A percentile compares a stretch with the other conserved stretches of the same genome.
Evolutionary conservation across 148 eudicot genomes (phyloP).

Genomic region (Fagopyrum tataricum): DNA sequence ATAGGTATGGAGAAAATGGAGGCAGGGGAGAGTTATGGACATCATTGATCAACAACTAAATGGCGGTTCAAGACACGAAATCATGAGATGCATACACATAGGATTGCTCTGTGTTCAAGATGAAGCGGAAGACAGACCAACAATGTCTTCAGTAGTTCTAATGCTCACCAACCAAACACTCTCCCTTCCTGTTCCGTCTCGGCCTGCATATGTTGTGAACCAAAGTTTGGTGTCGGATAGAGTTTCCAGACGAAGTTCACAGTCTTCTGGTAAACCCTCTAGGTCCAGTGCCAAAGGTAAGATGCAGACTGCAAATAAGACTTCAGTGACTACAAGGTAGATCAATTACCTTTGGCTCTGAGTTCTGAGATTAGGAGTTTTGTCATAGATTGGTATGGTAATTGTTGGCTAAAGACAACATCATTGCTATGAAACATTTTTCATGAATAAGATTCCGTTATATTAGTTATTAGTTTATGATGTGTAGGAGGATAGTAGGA

Average conservation of each 20-base stretch:
- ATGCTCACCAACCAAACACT: constrained; percentile 23
- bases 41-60: constrained; percentile 15
- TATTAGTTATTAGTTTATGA: no score
- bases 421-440: not conserved
- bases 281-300: not conserved
- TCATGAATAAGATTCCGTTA: not conserved
- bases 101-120: constrained; percentile 36
- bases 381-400: not conserved
- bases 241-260: not conserved
- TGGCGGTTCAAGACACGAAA: constrained; percentile 14
- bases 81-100: constrained; percentile 33
- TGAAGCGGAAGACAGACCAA: constrained; percentile 26
- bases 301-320: constrained; percentile 4
- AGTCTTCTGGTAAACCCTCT: not conserved
- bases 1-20: constrained; percentile 35
- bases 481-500: no score
- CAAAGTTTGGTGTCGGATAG: not conserved
- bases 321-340: not conserved
- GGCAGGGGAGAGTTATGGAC: constrained; percentile 12
- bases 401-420: not conserved
- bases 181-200: constrained; percentile 23
- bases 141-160: constrained; percentile 23
- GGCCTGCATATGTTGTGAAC: constrained; percentile 22
- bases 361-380: not conserved
- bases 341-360: not conserved